A percentile compares a stretch with the other conserved stretches of the same genome.
Evolutionary conservation across 2,329 filamentous ascomycete species (phyloP).

Genomic region (Diaporthe nobilis): DNA sequence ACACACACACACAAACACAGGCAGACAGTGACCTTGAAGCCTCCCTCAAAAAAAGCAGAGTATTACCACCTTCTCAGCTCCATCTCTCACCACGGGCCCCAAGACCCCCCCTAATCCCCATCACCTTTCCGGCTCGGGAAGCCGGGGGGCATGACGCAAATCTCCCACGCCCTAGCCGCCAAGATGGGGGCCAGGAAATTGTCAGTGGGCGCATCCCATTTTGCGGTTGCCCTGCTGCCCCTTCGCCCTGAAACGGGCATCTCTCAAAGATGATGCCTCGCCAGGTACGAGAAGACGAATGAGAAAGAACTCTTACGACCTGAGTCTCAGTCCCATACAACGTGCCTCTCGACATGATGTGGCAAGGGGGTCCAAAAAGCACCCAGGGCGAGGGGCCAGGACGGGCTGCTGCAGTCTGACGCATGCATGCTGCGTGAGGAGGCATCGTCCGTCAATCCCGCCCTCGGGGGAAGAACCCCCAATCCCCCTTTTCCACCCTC

Average conservation of each 20-base stretch:
- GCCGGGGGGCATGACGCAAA: constrained; percentile 29
- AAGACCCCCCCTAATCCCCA: neutral
- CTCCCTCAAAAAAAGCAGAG: neutral
- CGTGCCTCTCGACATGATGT: neutral
- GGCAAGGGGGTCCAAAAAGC: neutral
- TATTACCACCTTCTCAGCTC: neutral
- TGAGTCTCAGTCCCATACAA: neutral
- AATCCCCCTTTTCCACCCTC: neutral
- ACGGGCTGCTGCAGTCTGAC: constrained; percentile 14
- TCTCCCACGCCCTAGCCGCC: constrained; percentile 29
- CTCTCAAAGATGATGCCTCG: neutral
- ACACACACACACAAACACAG: neutral
- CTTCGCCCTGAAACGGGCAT: neutral
- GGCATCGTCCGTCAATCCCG: neutral
- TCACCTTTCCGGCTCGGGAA: neutral
- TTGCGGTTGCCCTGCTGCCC: neutral
- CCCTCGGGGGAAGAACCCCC: neutral
- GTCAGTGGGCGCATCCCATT: neutral
- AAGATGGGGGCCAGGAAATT: constrained; percentile 26
- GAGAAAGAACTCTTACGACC: neutral
- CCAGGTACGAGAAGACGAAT: neutral
- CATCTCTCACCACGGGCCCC: neutral
- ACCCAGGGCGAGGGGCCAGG: neutral
- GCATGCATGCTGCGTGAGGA: neutral
- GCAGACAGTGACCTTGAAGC: neutral